These are phyloP conservation scores for Nephelium lappaceum DNA, from an alignment of 345 rosid genomes.

Conservation along the genomic window DNA sequence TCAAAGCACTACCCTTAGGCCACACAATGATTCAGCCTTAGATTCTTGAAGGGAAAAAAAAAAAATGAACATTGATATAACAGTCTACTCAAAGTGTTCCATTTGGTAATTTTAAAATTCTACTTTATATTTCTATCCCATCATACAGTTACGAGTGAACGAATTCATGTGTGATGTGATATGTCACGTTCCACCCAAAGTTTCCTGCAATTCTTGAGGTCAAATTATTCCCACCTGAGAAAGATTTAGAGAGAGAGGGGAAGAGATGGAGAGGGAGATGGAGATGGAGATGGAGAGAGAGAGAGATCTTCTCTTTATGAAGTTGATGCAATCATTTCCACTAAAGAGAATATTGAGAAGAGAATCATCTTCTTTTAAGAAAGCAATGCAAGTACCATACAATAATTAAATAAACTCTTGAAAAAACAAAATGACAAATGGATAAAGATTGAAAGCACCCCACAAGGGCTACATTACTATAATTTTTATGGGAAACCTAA, in stretches of 20 bases:
- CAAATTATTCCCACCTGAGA: not conserved
- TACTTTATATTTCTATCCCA: not conserved
- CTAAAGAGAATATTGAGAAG: slow-evolving; percentile 36
- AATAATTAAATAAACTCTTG: slow-evolving; percentile 40
- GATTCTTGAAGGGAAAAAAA: too few relatives aligned
- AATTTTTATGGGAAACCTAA: slow-evolving; percentile 12
- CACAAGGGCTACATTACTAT: slow-evolving; percentile 14
- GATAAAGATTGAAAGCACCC: slow-evolving; percentile 11
- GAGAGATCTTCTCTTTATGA: not conserved
- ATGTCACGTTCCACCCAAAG: not conserved
- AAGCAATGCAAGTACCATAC: slow-evolving; percentile 57
- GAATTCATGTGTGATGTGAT: not conserved
- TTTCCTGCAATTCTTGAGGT: not conserved
- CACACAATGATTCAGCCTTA: too few relatives aligned
- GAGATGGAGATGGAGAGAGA: not conserved
- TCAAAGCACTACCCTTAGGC: too few relatives aligned
- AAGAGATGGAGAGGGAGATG: too few relatives aligned
- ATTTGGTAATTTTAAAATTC: not conserved
- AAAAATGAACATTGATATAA: too few relatives aligned
- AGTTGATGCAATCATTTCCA: slow-evolving; percentile 40
- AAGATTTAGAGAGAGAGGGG: too few relatives aligned
- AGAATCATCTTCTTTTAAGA: slow-evolving; percentile 69
- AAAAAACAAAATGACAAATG: slow-evolving; percentile 19
- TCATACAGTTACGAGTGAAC: not conserved
- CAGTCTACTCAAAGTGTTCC: too few relatives aligned